Evolutionary conservation across 495 filamentous ascomycete species (phyloP).

Genomic region (Penicillium cosmopolitanum): DNA sequence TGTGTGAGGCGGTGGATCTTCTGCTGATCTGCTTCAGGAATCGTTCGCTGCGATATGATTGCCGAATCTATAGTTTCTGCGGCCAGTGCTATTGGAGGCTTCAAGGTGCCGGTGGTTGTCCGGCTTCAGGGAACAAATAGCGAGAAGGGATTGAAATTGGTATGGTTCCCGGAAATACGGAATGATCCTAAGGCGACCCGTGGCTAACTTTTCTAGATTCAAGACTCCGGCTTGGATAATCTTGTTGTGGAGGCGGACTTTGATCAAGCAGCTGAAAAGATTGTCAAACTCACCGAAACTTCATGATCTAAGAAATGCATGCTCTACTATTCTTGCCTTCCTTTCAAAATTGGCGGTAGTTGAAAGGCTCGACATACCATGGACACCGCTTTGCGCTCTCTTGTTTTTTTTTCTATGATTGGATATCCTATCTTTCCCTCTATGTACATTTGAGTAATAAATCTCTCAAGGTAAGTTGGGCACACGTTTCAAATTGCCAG

Average conservation of each 20-base stretch:
- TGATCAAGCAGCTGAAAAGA: slow-evolving; percentile 28
- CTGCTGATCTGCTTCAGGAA: slow-evolving; percentile 20
- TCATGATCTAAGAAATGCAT: neutral
- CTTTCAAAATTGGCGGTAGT: neutral
- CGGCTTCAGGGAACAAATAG: slow-evolving; percentile 38
- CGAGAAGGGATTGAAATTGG: slow-evolving; percentile 30
- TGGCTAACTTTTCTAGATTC: slow-evolving; percentile 13
- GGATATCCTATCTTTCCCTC: too few relatives aligned
- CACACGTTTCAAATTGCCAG: too few relatives aligned
- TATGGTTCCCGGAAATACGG: slow-evolving; percentile 4
- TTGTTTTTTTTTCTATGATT: too few relatives aligned
- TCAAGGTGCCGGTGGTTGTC: slow-evolving; percentile 35
- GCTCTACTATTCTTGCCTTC: neutral
- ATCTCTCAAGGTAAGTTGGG: too few relatives aligned
- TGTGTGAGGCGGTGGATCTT: too few relatives aligned
- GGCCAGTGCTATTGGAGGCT: slow-evolving; percentile 22
- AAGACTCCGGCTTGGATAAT: slow-evolving; percentile 25
- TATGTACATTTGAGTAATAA: too few relatives aligned
- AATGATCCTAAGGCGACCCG: neutral
- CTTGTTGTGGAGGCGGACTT: slow-evolving; percentile 34
- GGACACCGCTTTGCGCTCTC: too few relatives aligned
- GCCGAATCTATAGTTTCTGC: slow-evolving; percentile 37
- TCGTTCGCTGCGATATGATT: slow-evolving; percentile 44
- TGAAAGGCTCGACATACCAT: too few relatives aligned
- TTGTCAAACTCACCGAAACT: slow-evolving; percentile 17